phyloP scores from a whole-genome alignment of 129 eudicot genomes.

The Escallonia rubra region DNA sequence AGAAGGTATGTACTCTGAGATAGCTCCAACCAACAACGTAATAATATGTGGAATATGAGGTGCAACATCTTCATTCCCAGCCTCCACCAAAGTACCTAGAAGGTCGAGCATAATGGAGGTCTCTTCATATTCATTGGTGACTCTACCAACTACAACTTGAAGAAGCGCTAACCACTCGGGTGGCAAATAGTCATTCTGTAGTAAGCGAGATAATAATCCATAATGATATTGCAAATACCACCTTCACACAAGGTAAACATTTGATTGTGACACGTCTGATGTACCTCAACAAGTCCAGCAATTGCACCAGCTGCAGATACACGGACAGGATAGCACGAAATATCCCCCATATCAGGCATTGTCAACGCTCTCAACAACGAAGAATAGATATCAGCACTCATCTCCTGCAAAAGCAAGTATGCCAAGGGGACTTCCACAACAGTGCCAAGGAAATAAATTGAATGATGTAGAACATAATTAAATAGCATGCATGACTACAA shows the following conservation, averaged over 20 bases:
- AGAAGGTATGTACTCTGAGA: constrained; percentile 44
- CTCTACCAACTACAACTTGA: constrained; percentile 53
- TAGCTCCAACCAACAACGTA: constrained; percentile 39
- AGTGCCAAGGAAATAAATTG: not conserved
- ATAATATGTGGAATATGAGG: constrained; percentile 55
- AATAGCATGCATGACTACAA: not conserved
- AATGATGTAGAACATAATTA: not conserved
- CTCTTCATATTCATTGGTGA: constrained; percentile 51
- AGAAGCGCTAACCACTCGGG: constrained; percentile 74
- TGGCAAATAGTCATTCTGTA: constrained; percentile 72
- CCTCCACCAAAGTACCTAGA: constrained; percentile 64
- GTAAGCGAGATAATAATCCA: not conserved
- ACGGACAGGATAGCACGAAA: constrained; percentile 68
- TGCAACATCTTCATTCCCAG: constrained; percentile 57
- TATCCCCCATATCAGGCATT: constrained; percentile 41
- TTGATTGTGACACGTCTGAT: constrained; percentile 7
- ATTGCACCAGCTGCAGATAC: constrained; percentile 75
- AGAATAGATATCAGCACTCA: constrained; percentile 51
- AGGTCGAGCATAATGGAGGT: constrained; percentile 55
- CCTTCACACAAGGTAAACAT: constrained; percentile 1
- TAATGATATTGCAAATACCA: not conserved
- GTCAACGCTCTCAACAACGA: constrained; percentile 54
- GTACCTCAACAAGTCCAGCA: constrained; percentile 67
- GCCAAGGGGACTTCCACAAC: no score
- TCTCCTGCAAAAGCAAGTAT: constrained; percentile 42